Conservation (phyloP, 306 rosid species). For the Morella rubra region DNA sequence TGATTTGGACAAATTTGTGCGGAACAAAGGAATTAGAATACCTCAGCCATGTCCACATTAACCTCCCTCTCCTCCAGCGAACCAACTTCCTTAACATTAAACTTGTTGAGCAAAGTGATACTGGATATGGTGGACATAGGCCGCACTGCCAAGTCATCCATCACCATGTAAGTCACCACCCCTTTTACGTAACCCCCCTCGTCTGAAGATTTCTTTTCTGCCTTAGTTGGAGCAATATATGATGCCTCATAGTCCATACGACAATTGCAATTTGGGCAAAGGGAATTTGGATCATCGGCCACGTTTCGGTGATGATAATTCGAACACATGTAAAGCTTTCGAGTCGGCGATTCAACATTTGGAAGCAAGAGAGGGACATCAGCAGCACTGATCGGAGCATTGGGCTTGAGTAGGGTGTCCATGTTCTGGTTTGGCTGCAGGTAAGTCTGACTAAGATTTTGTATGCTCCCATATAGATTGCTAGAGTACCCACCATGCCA, state of each 20-base stretch:
- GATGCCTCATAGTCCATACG: fast-evolving
- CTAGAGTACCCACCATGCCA: background rate
- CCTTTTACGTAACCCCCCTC: slow-evolving; percentile 33
- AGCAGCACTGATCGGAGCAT: too few species aligned
- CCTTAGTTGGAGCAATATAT: background rate
- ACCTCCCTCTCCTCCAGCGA: slow-evolving; percentile 27
- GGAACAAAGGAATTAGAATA: background rate
- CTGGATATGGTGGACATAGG: slow-evolving; percentile 24
- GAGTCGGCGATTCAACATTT: background rate
- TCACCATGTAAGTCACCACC: slow-evolving; percentile 35
- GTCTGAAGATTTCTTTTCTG: background rate
- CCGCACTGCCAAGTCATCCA: slow-evolving; percentile 36
- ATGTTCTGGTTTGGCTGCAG: background rate
- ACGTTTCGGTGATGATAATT: background rate
- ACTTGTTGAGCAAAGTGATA: slow-evolving; percentile 16
- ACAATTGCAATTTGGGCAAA: too few species aligned
- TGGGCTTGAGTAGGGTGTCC: too few species aligned
- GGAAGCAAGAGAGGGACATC: too few species aligned
- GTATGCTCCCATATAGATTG: background rate
- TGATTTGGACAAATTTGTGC: too few species aligned
- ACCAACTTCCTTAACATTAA: slow-evolving; percentile 21
- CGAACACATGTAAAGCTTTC: background rate
- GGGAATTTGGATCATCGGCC: background rate
- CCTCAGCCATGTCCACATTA: slow-evolving; percentile 26
- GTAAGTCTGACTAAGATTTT: background rate